These are phyloP conservation scores for Hypomyces perniciosus DNA, from an alignment of 2,329 filamentous ascomycete species.

Conservation along the genomic window DNA sequence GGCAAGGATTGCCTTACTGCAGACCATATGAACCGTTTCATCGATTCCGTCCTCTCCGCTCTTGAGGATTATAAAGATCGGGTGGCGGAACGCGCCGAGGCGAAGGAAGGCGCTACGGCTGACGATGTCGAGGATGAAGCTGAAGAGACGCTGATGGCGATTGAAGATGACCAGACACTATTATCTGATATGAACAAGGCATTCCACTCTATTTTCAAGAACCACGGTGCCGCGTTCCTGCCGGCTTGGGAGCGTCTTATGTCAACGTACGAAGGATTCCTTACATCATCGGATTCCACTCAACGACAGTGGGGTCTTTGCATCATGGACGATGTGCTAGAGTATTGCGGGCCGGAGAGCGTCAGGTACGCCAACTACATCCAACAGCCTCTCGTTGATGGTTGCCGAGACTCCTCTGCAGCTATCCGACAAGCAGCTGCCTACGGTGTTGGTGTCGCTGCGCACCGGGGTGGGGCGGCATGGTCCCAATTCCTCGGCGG, in stretches of 20 bases:
- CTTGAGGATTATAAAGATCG: slow-evolving; percentile 90
- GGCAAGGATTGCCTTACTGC: slow-evolving; percentile 75
- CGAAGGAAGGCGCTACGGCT: slow-evolving; percentile 63
- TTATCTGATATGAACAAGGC: slow-evolving; percentile 99
- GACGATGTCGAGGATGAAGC: slow-evolving; percentile 88
- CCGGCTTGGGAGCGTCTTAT: slow-evolving; percentile 82
- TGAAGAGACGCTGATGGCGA: slow-evolving; percentile 80
- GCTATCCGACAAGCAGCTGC: slow-evolving; percentile 93
- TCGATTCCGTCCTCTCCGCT: slow-evolving; percentile 76
- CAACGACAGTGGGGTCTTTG: slow-evolving; percentile 98
- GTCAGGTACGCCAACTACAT: slow-evolving; percentile 84
- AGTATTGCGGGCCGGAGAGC: slow-evolving; percentile 88
- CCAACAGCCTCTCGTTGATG: slow-evolving; percentile 76
- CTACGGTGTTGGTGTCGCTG: slow-evolving; percentile 92
- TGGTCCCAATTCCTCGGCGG: slow-evolving; percentile 86
- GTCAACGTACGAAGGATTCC: slow-evolving; percentile 78
- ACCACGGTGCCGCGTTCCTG: slow-evolving; percentile 80
- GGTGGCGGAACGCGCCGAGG: slow-evolving; percentile 75
- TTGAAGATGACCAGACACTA: slow-evolving; percentile 94
- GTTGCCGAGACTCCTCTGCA: slow-evolving; percentile 77
- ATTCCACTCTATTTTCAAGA: slow-evolving; percentile 98
- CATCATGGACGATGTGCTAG: slow-evolving; percentile 96
- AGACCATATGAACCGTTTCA: slow-evolving; percentile 79
- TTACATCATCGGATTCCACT: slow-evolving; percentile 74
- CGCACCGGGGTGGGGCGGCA: slow-evolving; percentile 78